Conservation (phyloP, 495 filamentous ascomycete genomes). For the Amorphotheca resinae region DNA sequence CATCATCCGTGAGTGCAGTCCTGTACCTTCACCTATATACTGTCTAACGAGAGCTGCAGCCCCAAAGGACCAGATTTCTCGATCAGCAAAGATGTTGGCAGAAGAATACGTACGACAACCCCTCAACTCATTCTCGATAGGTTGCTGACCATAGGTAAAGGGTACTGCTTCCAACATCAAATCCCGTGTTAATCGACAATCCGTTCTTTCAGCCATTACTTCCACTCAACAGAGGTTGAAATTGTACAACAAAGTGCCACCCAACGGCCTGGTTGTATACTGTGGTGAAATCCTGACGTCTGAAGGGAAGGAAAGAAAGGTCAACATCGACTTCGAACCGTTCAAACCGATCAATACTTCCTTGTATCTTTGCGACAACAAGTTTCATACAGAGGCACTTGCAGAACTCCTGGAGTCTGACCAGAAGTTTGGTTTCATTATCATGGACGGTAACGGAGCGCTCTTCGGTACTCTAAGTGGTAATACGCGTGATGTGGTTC, state of each 20-base stretch:
- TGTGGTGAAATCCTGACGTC: conserved; percentile 99
- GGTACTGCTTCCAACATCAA: conserved; percentile 99
- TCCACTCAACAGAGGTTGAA: conserved; percentile 98
- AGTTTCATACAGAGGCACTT: conserved; percentile 96
- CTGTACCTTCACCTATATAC: background rate
- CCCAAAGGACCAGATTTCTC: conserved; percentile 94
- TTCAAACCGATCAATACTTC: conserved; percentile 99
- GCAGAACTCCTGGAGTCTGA: conserved; percentile 95
- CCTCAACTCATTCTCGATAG: background rate
- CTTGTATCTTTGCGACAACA: conserved; percentile 98
- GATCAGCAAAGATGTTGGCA: conserved; percentile 97
- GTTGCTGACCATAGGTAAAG: conserved; percentile 32
- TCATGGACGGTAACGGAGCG: conserved; percentile 98
- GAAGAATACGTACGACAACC: conserved; percentile 82
- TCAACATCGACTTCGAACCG: conserved; percentile 98
- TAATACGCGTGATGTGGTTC: conserved; percentile 92
- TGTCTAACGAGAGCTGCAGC: conserved; percentile 36
- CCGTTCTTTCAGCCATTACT: conserved; percentile 93
- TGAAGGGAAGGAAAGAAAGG: conserved; percentile 96
- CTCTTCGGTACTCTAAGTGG: conserved; percentile 93
- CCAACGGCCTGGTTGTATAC: conserved; percentile 95
- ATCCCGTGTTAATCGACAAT: conserved; percentile 95
- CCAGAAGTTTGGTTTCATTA: conserved; percentile 97
- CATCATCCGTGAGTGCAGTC: conserved; percentile 71
- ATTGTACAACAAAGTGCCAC: conserved; percentile 94